phyloP scores from a whole-genome alignment of 768 basidiomycete species.

The Pisolithus albus region DNA sequence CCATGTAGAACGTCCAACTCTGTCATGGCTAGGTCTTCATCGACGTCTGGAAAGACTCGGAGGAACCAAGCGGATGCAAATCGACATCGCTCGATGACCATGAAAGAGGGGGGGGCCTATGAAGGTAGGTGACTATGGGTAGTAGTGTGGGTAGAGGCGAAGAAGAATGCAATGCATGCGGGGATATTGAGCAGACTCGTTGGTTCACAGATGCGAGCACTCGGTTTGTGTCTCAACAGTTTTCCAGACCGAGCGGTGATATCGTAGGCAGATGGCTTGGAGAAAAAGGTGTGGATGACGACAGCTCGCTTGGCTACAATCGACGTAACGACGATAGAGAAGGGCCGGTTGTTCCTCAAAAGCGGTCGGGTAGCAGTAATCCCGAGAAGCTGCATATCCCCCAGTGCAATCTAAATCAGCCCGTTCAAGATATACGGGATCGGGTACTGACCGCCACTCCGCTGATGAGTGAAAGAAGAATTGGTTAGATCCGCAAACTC shows the following conservation, averaged over 20 bases:
- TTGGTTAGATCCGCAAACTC: slow-evolving; percentile 48
- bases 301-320: neutral
- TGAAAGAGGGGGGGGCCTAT: too few species aligned
- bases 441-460: too few species aligned
- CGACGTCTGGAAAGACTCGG: slow-evolving; percentile 68
- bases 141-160: slow-evolving; percentile 15
- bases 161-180: slow-evolving; percentile 48
- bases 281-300: neutral
- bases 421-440: too few species aligned
- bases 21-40: slow-evolving; percentile 55
- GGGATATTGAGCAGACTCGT: slow-evolving; percentile 34
- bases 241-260: neutral
- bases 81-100: too few species aligned
- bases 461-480: too few species aligned
- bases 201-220: slow-evolving; percentile 29
- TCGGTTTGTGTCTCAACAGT: slow-evolving; percentile 20
- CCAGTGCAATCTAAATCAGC: too few species aligned
- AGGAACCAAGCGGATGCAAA: too few species aligned
- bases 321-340: slow-evolving; percentile 24
- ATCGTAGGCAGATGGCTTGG: neutral
- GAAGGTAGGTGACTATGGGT: slow-evolving; percentile 48
- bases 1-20: slow-evolving; percentile 57
- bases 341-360: slow-evolving; percentile 58
- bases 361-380: neutral
- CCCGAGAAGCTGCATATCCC: neutral